Base-by-base conservation (phyloP, 768 basidiomycete species). In the Tylopilus subfusipes region DNA sequence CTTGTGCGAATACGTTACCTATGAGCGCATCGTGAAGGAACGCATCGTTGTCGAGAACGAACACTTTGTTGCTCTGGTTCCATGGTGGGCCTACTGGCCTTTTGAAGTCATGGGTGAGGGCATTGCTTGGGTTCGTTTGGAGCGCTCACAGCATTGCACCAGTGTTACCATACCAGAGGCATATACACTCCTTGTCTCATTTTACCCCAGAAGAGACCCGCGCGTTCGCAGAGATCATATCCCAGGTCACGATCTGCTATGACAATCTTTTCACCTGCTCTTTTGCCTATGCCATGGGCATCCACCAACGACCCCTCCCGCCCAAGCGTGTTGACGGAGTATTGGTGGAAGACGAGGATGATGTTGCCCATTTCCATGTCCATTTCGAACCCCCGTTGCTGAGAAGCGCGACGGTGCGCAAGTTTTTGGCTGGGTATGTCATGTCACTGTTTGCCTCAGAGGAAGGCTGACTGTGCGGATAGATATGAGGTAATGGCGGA, bases 41-140 rank as follows among this genome's bases (percentile, higher is more conserved):
- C 82, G 93, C 12, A 72, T 93, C 38, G 85, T 95, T 3, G 67
- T 85, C 31, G 73, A 78, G 66, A 90, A 90, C 62, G 80, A 83
- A 18, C 79, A 88, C 63, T 97, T 91, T 82, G 77, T 89, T 3
- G 91, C 86, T 0, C 65, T 96, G 2, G 93, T 95, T 4, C 94
- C 94, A 2, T 96, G 91, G 86, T 97, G 94, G 94, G 94, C 93
- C 7, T 82, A 82, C 30, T 97, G 93, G 94, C 94, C 94, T 0
- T 97, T 85, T 65, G 94, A 97, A 68, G 77, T 86, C 18, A 72
- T 95, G 62, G 67, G 89, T 88, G 29, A 61, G 62, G 2, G 77
- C 31, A 2, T 21, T 8, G 31, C 45, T 33, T 8, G 31, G 8
- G 2, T 38, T 21, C 40, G 40, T 42, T 38, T 58, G 12, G 43